These are phyloP conservation scores for Clarkia xantiana DNA, from an alignment of 345 rosid genomes.

Conservation along the genomic window DNA sequence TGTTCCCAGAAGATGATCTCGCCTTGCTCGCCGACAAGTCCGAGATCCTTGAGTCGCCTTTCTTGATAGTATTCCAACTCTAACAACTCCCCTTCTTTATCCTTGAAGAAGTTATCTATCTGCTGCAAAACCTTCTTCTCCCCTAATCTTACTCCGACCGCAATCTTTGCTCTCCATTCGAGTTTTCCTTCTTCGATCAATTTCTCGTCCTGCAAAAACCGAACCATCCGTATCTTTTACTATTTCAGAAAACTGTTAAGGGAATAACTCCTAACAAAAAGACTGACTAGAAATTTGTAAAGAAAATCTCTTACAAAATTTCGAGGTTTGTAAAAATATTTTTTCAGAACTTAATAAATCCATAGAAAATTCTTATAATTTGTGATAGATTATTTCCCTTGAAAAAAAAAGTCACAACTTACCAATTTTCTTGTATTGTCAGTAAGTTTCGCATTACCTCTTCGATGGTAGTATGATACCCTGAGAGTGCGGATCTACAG, in stretches of 20 bases:
- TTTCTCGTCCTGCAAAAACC: conserved; percentile 52
- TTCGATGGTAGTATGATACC: conserved; percentile 52
- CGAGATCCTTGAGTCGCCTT: conserved; percentile 78
- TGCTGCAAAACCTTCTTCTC: conserved; percentile 83
- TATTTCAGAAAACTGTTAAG: too few relatives aligned
- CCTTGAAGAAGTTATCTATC: conserved; percentile 45
- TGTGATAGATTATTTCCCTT: too few relatives aligned
- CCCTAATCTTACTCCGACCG: conserved; percentile 54
- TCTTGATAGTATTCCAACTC: conserved; percentile 82
- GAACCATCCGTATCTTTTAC: not conserved
- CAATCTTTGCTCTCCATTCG: conserved; percentile 33
- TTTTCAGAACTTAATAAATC: too few relatives aligned
- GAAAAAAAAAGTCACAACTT: too few relatives aligned
- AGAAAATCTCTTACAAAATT: too few relatives aligned
- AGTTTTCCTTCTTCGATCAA: conserved; percentile 33
- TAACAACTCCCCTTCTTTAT: conserved; percentile 51
- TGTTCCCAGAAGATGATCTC: conserved; percentile 91
- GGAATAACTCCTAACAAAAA: too few relatives aligned
- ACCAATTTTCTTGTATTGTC: too few relatives aligned
- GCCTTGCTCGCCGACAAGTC: conserved; percentile 93
- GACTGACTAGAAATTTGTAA: too few relatives aligned
- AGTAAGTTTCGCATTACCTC: conserved; percentile 67
- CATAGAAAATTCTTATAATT: too few relatives aligned
- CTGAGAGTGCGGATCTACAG: conserved; percentile 77
- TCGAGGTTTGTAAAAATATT: too few relatives aligned